Conservation (phyloP, 2,329 filamentous ascomycete genomes). For the Alternaria sp. region DNA sequence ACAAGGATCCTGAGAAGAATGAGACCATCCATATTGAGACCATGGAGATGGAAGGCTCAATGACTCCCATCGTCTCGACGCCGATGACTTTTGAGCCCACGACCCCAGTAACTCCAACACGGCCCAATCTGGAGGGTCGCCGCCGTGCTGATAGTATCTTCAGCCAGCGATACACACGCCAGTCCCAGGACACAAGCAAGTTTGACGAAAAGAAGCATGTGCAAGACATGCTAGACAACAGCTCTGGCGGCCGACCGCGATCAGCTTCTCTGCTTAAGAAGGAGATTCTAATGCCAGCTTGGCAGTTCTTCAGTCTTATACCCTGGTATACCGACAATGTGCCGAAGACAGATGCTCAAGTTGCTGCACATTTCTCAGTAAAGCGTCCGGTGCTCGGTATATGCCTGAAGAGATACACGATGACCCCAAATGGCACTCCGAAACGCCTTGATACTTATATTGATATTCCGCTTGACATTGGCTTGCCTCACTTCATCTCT, state of each 20-base stretch:
- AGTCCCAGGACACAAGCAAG: slow-evolving; percentile 58
- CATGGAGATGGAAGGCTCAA: slow-evolving; percentile 48
- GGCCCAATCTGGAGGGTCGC: slow-evolving; percentile 44
- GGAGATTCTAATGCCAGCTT: slow-evolving; percentile 93
- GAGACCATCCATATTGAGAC: slow-evolving; percentile 55
- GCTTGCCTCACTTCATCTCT: slow-evolving; percentile 86
- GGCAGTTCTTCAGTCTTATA: slow-evolving; percentile 95
- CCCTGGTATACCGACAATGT: slow-evolving; percentile 84
- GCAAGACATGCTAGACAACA: slow-evolving; percentile 50
- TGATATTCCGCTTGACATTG: slow-evolving; percentile 87
- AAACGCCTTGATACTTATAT: slow-evolving; percentile 81
- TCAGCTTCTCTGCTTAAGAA: slow-evolving; percentile 64
- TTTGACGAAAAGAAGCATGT: slow-evolving; percentile 59
- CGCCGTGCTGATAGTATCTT: slow-evolving; percentile 60
- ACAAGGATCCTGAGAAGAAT: slow-evolving; percentile 46
- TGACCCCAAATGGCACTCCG: slow-evolving; percentile 73
- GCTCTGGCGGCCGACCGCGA: slow-evolving; percentile 44
- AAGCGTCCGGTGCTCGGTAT: slow-evolving; percentile 88
- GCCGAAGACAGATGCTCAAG: slow-evolving; percentile 74
- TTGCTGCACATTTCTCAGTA: slow-evolving; percentile 86
- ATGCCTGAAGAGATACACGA: slow-evolving; percentile 88
- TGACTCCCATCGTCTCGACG: slow-evolving; percentile 47
- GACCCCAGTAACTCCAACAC: slow-evolving; percentile 35
- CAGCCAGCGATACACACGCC: slow-evolving; percentile 53
- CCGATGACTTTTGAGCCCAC: slow-evolving; percentile 39